These are phyloP conservation scores for Tulasnella sp. DNA, from an alignment of 768 basidiomycete species.

Conservation along the genomic window DNA sequence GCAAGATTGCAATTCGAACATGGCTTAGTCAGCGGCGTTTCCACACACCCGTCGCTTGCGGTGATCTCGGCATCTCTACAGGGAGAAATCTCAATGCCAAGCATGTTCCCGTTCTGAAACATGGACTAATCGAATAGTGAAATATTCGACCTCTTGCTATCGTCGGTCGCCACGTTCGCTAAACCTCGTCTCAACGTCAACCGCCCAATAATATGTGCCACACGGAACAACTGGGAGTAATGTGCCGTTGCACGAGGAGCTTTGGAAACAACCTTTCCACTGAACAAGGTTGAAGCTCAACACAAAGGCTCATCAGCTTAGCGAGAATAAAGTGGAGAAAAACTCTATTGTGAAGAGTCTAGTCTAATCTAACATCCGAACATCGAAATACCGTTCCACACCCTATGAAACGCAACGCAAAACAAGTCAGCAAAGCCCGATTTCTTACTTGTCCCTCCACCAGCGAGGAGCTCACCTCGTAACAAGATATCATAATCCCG, in stretches of 20 bases:
- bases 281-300: too few relatives aligned
- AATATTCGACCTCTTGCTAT: too few relatives aligned
- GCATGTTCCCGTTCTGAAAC: neutral
- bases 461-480: constrained; percentile 51
- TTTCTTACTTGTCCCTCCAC: neutral
- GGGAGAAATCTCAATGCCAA: neutral
- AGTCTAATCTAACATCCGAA: constrained; percentile 17
- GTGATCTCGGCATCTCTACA: too few relatives aligned
- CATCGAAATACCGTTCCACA: constrained; percentile 18
- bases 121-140: too few relatives aligned
- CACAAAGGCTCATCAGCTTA: too few relatives aligned
- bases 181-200: too few relatives aligned
- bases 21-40: constrained; percentile 4
- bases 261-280: too few relatives aligned
- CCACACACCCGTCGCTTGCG: neutral
- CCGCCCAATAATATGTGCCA: too few relatives aligned
- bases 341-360: neutral
- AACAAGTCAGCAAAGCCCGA: neutral
- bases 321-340: neutral
- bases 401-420: constrained; percentile 7
- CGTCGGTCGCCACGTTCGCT: too few relatives aligned
- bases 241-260: too few relatives aligned
- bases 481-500: constrained; percentile 96
- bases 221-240: too few relatives aligned
- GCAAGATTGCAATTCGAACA: constrained; percentile 9